Conservation (phyloP, 352 stramenopile species). For the Globisporangium lucens region DNA sequence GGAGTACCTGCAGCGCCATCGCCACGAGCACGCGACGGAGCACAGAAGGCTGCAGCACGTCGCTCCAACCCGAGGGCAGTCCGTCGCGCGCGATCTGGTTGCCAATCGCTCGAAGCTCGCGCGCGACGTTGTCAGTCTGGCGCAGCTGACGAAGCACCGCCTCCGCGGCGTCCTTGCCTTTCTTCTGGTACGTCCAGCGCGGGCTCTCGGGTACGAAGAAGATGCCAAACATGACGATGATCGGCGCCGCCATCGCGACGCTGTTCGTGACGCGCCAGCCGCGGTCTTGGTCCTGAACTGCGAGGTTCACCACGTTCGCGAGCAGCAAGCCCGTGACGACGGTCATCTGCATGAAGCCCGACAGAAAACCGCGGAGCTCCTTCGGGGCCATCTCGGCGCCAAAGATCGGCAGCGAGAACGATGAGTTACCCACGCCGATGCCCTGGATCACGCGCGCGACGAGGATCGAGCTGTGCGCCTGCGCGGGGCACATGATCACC, state of each 20-base stretch:
- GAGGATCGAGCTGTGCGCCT: constrained; percentile 20
- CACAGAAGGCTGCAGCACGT: constrained; percentile 26
- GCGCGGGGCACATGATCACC: constrained; percentile 15
- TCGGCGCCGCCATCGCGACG: constrained; percentile 24
- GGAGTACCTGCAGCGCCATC: constrained; percentile 37
- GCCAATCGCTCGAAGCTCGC: background rate
- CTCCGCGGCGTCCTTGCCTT: constrained; percentile 33
- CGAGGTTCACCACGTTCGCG: constrained; percentile 15
- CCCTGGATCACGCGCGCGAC: constrained; percentile 20
- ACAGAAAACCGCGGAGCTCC: constrained; percentile 32
- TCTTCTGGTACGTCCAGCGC: constrained; percentile 28
- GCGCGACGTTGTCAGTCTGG: constrained; percentile 23
- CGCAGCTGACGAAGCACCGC: constrained; percentile 13
- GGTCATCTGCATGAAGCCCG: constrained; percentile 38
- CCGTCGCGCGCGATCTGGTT: background rate
- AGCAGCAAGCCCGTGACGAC: constrained; percentile 30
- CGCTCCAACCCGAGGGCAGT: constrained; percentile 8
- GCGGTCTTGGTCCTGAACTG: constrained; percentile 23
- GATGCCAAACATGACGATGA: constrained; percentile 41
- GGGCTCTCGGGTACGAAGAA: constrained; percentile 47
- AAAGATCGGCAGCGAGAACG: constrained; percentile 27
- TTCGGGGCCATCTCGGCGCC: constrained; percentile 35
- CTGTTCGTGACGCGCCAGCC: constrained; percentile 37
- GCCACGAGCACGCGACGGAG: constrained; percentile 30
- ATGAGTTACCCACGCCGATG: constrained; percentile 28